Conservation (phyloP, 495 filamentous ascomycete species). For the Talaromyces adpressus region DNA sequence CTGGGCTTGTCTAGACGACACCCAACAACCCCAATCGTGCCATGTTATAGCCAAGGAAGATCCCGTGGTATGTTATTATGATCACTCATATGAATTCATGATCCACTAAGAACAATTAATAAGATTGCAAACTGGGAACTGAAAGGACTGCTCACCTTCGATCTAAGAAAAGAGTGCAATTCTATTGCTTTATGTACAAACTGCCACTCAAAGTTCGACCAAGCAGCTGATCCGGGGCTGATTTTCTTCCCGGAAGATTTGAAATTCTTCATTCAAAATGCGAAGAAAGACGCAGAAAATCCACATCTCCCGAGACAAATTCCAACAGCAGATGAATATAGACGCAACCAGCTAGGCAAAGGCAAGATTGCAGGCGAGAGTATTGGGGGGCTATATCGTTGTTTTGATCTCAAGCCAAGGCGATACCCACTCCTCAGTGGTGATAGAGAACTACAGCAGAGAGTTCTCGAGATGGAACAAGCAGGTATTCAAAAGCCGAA, state of each 20-base stretch:
- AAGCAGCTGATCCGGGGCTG: constrained; percentile 1
- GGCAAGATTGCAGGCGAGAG: neutral
- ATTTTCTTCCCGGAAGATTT: constrained; percentile 3
- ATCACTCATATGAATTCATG: neutral
- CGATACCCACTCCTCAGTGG: neutral
- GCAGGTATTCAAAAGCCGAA: constrained; percentile 10
- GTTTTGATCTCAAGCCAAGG: neutral
- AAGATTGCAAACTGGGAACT: neutral
- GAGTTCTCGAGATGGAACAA: constrained; percentile 10
- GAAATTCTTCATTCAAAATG: neutral
- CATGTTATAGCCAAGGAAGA: neutral
- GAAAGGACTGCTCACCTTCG: neutral
- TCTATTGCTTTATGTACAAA: neutral
- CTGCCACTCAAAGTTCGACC: constrained; percentile 1
- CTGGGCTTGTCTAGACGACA: neutral
- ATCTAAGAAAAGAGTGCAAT: neutral
- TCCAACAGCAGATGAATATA: neutral
- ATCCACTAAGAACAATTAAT: neutral
- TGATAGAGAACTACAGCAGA: neutral
- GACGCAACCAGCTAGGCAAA: neutral
- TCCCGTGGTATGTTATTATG: neutral
- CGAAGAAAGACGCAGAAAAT: neutral
- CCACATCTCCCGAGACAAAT: neutral
- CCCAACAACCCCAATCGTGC: neutral
- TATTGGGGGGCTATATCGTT: neutral